A percentile compares a stretch with the other conserved stretches of the same genome.
Evolutionary conservation across 106 monocot species (phyloP).

Genomic region (Platanthera guangdongensis): DNA sequence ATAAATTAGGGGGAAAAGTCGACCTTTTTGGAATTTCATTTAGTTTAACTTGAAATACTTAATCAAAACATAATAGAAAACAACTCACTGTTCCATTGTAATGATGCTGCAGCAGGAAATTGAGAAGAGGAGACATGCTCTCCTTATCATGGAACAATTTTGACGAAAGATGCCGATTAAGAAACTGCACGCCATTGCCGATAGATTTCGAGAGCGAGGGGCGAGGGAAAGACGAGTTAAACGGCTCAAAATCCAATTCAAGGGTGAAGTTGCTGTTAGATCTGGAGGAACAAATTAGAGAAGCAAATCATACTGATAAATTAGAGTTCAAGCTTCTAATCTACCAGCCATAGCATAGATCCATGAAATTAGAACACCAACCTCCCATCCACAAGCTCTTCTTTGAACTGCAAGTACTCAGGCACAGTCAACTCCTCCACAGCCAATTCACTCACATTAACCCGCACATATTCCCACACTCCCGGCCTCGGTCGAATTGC

Average conservation of each 20-base stretch:
- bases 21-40: no score
- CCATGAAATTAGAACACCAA: constrained; percentile 7
- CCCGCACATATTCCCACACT: constrained; percentile 57
- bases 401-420: constrained; percentile 65
- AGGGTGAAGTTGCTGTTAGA: constrained; percentile 21
- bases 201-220: constrained; percentile 89
- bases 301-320: not conserved
- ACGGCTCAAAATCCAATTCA: constrained; percentile 62
- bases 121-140: constrained; percentile 88
- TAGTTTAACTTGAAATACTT: no score
- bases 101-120: constrained; percentile 78
- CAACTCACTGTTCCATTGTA: constrained; percentile 82
- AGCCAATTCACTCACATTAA: constrained; percentile 39
- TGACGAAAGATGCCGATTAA: constrained; percentile 90
- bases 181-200: constrained; percentile 99
- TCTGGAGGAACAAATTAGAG: not conserved
- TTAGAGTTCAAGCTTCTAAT: not conserved
- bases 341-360: not conserved
- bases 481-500: constrained; percentile 62
- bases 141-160: constrained; percentile 94
- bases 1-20: no score
- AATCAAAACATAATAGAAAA: not conserved
- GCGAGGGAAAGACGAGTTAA: constrained; percentile 92
- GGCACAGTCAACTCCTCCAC: constrained; percentile 43
- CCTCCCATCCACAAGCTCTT: constrained; percentile 55